Evolutionary conservation across 352 stramenopile species (phyloP), one percentile per base, ranked within the genome.

Genomic region (Phytophthora quininea): DNA sequence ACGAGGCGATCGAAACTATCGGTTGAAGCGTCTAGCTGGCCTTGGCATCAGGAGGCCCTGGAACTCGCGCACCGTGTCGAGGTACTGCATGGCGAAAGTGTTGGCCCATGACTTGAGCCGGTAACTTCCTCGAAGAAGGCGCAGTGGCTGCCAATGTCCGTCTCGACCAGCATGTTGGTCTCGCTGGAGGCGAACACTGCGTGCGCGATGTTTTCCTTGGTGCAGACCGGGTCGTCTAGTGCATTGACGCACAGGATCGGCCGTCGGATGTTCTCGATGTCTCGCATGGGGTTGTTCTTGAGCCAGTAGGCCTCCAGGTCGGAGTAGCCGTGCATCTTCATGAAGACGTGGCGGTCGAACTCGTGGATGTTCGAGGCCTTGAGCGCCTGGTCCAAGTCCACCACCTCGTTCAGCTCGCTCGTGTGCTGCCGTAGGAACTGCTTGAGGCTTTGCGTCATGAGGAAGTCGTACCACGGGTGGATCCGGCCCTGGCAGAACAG

Each of bases 321-420:
- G 2, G 64, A 55, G 58, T 91, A 93, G 4, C 84, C 86, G 64
- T 95, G 81, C 72, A 95, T 86, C 43, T 80, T 86, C 74, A 91
- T 90, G 77, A 86, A 95, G 57, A 95, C 84, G 30, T 82, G 86
- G 45, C 82, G 59, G 53, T 95, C 86, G 54, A 95, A 93, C 62
- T 92, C 81, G 4, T 73, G 64, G 51, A 95, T 86, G 6, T 59
- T 87, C 2, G 62, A 84, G 14, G 84, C 79, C 42, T 67, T 65
- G 2, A 95, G 54, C 38, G 82, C 84, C 14, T 50, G 31, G 9
- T 70, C 10, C 24, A 91, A 55, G 35, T 95, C 73, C 30, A 95
- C 66, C 19, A 88, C 74, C 5, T 71, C 45, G 1, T 50, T 30
- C 30, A 95, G 65, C 33, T 84, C 69, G 14, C 60, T 47, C 30